Evolutionary conservation across 805 yeast species (phyloP).

Genomic region (Cyberlindnera xylosilytica): DNA sequence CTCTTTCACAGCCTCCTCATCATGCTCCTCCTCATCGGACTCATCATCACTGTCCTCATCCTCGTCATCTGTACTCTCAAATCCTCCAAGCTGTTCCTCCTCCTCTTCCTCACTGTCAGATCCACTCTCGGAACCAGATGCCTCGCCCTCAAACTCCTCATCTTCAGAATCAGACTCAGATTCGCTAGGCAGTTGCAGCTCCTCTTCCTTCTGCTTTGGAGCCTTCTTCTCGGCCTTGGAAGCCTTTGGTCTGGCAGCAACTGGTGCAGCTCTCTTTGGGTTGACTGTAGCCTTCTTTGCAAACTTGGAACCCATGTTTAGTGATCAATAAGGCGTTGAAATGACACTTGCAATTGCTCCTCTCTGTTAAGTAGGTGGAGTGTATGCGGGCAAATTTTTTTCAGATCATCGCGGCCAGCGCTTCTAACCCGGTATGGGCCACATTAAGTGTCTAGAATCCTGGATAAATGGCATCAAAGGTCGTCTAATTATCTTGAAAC

Average conservation of each 20-base stretch:
- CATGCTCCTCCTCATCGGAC: slow-evolving; percentile 30
- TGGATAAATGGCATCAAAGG: too few species aligned
- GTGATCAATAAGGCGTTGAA: neutral
- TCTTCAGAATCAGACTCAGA: slow-evolving; percentile 29
- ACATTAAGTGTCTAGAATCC: neutral
- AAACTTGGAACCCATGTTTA: slow-evolving; percentile 18
- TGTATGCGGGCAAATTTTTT: slow-evolving; percentile 5
- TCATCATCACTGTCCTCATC: slow-evolving; percentile 26
- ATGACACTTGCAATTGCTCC: neutral
- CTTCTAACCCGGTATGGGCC: slow-evolving; percentile 7
- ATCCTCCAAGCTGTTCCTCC: neutral
- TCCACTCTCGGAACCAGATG: neutral
- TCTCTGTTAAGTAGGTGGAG: neutral
- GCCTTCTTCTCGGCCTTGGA: slow-evolving; percentile 3
- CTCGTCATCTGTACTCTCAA: slow-evolving; percentile 12
- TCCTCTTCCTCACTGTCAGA: slow-evolving; percentile 9
- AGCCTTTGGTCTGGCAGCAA: slow-evolving; percentile 7
- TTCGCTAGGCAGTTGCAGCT: slow-evolving; percentile 28
- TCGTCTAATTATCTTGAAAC: too few species aligned
- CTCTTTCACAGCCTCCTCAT: slow-evolving; percentile 19
- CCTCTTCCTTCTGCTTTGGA: slow-evolving; percentile 21
- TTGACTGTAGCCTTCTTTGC: slow-evolving; percentile 20
- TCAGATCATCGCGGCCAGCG: slow-evolving; percentile 17
- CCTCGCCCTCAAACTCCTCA: slow-evolving; percentile 15
- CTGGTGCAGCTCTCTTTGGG: slow-evolving; percentile 19